phyloP scores from a whole-genome alignment of 768 basidiomycete genomes.

The Boletus huronensis region DNA sequence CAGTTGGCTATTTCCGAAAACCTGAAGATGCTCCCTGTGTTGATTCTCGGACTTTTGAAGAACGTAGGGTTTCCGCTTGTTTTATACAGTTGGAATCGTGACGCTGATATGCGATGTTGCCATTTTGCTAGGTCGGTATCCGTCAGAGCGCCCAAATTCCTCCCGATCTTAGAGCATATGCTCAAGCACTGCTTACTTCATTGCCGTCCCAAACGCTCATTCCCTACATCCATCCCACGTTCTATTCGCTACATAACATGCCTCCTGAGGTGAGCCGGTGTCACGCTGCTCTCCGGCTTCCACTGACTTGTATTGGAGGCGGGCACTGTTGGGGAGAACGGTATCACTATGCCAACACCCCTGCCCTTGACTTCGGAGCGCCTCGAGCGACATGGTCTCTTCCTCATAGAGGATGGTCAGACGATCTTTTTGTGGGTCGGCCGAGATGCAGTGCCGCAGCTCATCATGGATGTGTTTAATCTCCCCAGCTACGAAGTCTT shows the following conservation, averaged over 20 bases:
- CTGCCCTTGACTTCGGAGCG: slow-evolving; percentile 93
- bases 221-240: slow-evolving; percentile 91
- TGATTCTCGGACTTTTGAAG: slow-evolving; percentile 88
- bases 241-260: slow-evolving; percentile 98
- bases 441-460: slow-evolving; percentile 95
- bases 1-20: slow-evolving; percentile 92
- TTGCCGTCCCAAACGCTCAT: slow-evolving; percentile 87
- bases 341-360: slow-evolving; percentile 82
- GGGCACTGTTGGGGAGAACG: slow-evolving; percentile 87
- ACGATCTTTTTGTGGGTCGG: slow-evolving; percentile 98
- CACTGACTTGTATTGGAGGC: slow-evolving; percentile 46
- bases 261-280: slow-evolving; percentile 64
- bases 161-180: slow-evolving; percentile 92
- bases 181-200: slow-evolving; percentile 87
- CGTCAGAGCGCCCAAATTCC: slow-evolving; percentile 97
- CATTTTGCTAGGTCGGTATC: slow-evolving; percentile 67
- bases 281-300: not conserved
- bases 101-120: not conserved
- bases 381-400: slow-evolving; percentile 91
- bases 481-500: slow-evolving; percentile 84
- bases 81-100: not conserved
- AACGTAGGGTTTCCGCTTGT: slow-evolving; percentile 56
- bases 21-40: slow-evolving; percentile 88
- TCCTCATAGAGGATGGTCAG: slow-evolving; percentile 96
- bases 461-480: slow-evolving; percentile 92